Base-by-base conservation (phyloP, 225 moss, liverwort and hornwort genomes). In the Polytrichum commune region DNA sequence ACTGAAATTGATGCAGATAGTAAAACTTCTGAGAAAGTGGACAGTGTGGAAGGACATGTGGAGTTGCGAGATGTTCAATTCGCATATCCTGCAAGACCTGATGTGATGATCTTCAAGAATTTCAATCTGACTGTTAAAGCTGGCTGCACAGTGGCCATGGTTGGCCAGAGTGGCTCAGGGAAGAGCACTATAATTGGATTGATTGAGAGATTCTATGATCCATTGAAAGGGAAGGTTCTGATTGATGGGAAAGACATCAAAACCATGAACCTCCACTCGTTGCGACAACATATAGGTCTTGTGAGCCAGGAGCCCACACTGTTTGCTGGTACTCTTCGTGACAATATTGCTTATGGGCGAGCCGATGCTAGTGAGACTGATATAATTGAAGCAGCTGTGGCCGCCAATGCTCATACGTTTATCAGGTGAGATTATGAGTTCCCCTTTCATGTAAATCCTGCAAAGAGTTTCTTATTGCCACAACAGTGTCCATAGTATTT, bases 121-220 rank as follows among this genome's bases (percentile, higher is more conserved):
- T 86, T 89, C 3, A 83, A 80, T 8, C 73, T 89, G 16, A 27
- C 64, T 16, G 83, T 86, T 19, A 54, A 53, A 32, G 75, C 82
- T 5, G 90, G 84, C 22, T 69, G 79, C 64, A 88, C 86, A 26
- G 74, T 90, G 24, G 92, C 92, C 18, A 86, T 92, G 76, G 86
- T 92, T 6, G 92, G 92, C 1, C 88, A 88, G 78, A 92, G 92
- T 27, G 92, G 92, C 35, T 84, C 84, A 6, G 92, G 90, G 18
- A 92, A 92, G 71, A 86, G 85, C 25, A 86, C 92, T 13, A 79
- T 90, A 8, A 80, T 93, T 1, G 79, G 86, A 10, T 54, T 93
- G 66, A 78, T 93, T 53, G 90, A 93, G 70, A 65, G 92, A 25
- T 92, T 90, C 56, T 90, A 90, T 29, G 92, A 90, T 6, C 83